A percentile compares a stretch with the other conserved stretches of the same genome.
Evolutionary conservation across 2,329 filamentous ascomycete species (phyloP).

Genomic region (Fusarium solani-melongenae): DNA sequence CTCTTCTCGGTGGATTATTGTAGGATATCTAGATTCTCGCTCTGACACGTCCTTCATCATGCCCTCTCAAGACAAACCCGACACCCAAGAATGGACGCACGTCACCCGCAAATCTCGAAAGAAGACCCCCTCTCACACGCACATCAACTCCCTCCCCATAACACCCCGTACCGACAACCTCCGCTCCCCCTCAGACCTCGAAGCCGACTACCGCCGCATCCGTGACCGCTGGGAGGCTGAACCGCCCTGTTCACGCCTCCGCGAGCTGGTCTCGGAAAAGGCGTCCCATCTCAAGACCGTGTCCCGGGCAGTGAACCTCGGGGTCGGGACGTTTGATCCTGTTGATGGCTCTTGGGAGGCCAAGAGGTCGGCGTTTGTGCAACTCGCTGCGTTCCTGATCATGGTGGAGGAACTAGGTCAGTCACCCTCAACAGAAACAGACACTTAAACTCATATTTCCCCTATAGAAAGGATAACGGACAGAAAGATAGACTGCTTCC

Average conservation of each 20-base stretch:
- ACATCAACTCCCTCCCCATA: constrained; percentile 13
- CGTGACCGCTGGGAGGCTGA: constrained; percentile 44
- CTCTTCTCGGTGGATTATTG: not conserved
- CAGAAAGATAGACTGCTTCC: constrained; percentile 55
- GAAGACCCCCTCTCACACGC: constrained; percentile 2
- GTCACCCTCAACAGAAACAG: constrained; percentile 6
- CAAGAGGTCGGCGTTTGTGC: constrained; percentile 59
- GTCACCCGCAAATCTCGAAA: constrained; percentile 40
- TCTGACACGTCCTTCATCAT: constrained; percentile 4
- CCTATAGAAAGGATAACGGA: constrained; percentile 30
- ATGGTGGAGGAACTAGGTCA: constrained; percentile 59
- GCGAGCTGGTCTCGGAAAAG: constrained; percentile 46
- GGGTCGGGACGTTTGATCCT: constrained; percentile 66
- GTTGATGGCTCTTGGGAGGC: constrained; percentile 58
- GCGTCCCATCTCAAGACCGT: constrained; percentile 20
- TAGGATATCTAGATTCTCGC: not conserved
- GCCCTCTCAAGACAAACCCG: constrained; percentile 14
- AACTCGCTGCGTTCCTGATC: constrained; percentile 63
- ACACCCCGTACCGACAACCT: constrained; percentile 24
- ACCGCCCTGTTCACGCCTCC: constrained; percentile 46
- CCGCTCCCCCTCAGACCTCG: constrained; percentile 42
- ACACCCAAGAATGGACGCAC: constrained; percentile 39
- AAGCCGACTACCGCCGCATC: constrained; percentile 44
- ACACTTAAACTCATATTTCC: not conserved
- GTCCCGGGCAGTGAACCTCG: constrained; percentile 61